These are phyloP conservation scores for Deinandra increscens DNA, from an alignment of 129 eudicot species.

Conservation along the genomic window DNA sequence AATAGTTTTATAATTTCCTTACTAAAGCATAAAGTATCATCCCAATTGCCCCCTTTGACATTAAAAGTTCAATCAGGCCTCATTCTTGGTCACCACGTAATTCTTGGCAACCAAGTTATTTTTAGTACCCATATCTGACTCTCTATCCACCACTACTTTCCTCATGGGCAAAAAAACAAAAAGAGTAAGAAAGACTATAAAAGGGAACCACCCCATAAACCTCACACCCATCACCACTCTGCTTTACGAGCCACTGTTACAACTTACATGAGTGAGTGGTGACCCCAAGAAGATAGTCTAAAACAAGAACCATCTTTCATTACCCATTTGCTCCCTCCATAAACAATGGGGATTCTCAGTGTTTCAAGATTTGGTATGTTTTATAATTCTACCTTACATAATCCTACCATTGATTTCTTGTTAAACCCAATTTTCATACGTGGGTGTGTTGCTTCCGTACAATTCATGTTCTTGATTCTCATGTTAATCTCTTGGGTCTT, in stretches of 20 bases:
- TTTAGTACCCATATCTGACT: neutral
- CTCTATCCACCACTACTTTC: too few species aligned
- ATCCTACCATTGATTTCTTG: slow-evolving; percentile 17
- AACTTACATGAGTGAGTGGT: slow-evolving; percentile 22
- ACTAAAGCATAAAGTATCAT: too few species aligned
- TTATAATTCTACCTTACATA: neutral
- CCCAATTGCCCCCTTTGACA: neutral
- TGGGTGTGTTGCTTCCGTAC: slow-evolving; percentile 34
- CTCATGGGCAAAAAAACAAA: too few species aligned
- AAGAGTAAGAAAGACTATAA: too few species aligned
- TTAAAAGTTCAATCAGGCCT: neutral
- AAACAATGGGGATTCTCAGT: neutral
- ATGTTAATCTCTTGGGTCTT: slow-evolving; percentile 30
- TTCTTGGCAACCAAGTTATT: neutral
- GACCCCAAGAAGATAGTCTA: slow-evolving; percentile 3
- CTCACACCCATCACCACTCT: neutral
- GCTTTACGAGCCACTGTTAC: neutral
- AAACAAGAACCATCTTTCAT: slow-evolving; percentile 15
- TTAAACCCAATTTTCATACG: slow-evolving; percentile 44
- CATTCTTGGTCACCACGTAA: neutral
- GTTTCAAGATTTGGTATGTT: neutral
- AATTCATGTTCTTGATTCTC: slow-evolving; percentile 33
- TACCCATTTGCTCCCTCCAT: neutral
- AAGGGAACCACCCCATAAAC: neutral
- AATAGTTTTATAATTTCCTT: too few species aligned